Percentiles rank a stretch among this genome's conserved stretches.
phyloP scores from a whole-genome alignment of 371 early-diverging fungal species.

The Mortierella polycephala region DNA sequence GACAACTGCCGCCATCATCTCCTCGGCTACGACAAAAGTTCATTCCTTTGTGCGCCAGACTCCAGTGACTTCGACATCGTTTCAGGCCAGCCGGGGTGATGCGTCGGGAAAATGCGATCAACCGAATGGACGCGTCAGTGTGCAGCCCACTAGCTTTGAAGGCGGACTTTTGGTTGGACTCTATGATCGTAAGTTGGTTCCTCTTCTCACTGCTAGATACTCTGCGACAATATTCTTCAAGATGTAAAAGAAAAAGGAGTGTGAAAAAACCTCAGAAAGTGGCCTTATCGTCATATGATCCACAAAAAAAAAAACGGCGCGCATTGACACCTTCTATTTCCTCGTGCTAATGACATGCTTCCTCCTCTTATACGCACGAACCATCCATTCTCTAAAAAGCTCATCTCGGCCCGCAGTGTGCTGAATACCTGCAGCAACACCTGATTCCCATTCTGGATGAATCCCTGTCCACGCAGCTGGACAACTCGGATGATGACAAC shows the following conservation, averaged over 20 bases:
- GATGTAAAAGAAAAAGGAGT: no score
- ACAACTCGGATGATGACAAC: conserved; percentile 34
- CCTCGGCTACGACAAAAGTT: conserved; percentile 32
- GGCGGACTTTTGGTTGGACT: conserved; percentile 50
- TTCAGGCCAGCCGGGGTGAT: conserved; percentile 25
- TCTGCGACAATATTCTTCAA: no score
- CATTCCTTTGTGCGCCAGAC: conserved; percentile 41
- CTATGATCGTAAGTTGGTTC: conserved; percentile 49
- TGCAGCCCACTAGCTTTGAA: conserved; percentile 46
- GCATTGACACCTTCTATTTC: neutral
- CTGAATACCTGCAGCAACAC: conserved; percentile 49
- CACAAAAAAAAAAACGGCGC: neutral
- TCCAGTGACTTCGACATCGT: conserved; percentile 28
- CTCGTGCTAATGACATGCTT: neutral
- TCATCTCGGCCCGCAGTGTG: conserved; percentile 49
- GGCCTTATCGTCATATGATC: no score
- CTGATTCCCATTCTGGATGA: conserved; percentile 45
- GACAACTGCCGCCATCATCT: conserved; percentile 17
- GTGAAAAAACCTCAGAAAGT: no score
- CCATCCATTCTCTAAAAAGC: conserved; percentile 16
- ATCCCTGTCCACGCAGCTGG: conserved; percentile 47
- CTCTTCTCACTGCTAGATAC: no score
- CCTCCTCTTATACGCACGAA: neutral
- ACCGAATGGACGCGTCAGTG: conserved; percentile 46
- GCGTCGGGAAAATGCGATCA: conserved; percentile 20